These are phyloP conservation scores for Aspergillus brasiliensis DNA, from an alignment of 2,329 filamentous ascomycete species.

Conservation along the genomic window DNA sequence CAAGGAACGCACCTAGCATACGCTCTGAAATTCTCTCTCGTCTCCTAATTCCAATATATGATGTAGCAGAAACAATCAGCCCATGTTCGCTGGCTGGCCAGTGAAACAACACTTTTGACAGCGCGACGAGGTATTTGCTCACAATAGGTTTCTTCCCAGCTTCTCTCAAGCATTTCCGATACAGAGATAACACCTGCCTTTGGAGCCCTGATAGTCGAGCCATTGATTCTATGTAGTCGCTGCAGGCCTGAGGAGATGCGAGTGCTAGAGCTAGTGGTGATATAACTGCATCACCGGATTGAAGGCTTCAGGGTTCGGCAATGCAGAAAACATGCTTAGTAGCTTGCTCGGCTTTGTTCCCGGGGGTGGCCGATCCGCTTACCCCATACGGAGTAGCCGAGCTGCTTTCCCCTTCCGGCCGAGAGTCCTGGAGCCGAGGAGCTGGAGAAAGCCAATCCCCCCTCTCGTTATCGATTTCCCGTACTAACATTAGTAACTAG, in stretches of 20 bases:
- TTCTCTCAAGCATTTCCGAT: slow-evolving; percentile 81
- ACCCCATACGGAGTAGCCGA: background rate
- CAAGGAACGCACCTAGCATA: slow-evolving; percentile 43
- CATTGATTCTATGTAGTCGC: slow-evolving; percentile 22
- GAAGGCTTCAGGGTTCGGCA: slow-evolving; percentile 1
- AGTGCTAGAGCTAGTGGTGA: background rate
- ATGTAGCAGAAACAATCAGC: slow-evolving; percentile 3
- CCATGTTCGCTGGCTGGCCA: background rate
- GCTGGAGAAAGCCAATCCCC: background rate
- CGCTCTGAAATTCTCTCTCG: slow-evolving; percentile 43
- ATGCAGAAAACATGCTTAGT: background rate
- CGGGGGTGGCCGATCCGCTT: background rate
- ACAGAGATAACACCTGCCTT: slow-evolving; percentile 81
- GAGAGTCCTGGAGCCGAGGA: slow-evolving; percentile 21
- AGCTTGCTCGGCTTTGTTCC: background rate
- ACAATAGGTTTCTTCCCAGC: slow-evolving; percentile 78
- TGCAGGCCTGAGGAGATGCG: background rate
- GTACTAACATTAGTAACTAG: no score
- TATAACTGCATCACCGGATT: slow-evolving; percentile 6
- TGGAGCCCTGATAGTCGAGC: slow-evolving; percentile 79
- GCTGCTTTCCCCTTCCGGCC: slow-evolving; percentile 26
- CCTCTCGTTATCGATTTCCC: background rate
- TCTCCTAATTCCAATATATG: slow-evolving; percentile 34
- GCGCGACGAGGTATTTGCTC: slow-evolving; percentile 25
- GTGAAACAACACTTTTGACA: background rate